phyloP scores from a whole-genome alignment of 2,329 filamentous ascomycete species.

The Aureobasidium namibiae region DNA sequence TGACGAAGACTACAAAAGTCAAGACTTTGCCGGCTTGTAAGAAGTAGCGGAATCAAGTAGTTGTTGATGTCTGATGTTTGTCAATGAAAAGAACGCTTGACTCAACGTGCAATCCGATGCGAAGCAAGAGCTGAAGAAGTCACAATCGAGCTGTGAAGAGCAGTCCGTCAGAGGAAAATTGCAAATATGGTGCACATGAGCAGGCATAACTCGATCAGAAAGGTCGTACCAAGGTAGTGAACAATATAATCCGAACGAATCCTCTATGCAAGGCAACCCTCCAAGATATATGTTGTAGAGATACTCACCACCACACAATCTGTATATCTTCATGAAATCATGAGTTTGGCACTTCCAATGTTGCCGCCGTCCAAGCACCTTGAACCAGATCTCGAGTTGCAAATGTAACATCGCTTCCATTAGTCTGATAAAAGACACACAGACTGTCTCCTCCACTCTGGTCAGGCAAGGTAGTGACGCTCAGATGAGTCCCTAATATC shows the following conservation, averaged over 20 bases:
- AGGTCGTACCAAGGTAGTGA: background rate
- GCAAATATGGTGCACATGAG: background rate
- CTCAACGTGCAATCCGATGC: background rate
- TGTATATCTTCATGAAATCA: background rate
- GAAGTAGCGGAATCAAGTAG: background rate
- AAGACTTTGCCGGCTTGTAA: background rate
- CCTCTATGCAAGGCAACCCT: background rate
- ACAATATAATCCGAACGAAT: background rate
- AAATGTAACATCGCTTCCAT: slow-evolving; percentile 23
- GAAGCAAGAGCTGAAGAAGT: background rate
- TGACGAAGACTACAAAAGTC: slow-evolving; percentile 1
- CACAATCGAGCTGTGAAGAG: background rate
- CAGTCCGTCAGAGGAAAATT: background rate
- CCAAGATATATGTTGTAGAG: background rate
- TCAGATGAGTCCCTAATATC: slow-evolving; percentile 33
- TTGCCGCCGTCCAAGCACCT: slow-evolving; percentile 22
- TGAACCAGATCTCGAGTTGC: slow-evolving; percentile 23
- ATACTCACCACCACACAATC: background rate
- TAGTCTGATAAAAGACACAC: slow-evolving; percentile 27
- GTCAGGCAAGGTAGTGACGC: slow-evolving; percentile 28
- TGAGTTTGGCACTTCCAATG: slow-evolving; percentile 6
- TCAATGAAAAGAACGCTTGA: background rate
- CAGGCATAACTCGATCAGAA: too few species aligned
- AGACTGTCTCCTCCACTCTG: slow-evolving; percentile 23
- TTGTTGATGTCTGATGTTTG: background rate